Evolutionary conservation across 768 basidiomycete genomes (phyloP), one percentile per base, ranked within the genome.

Genomic region (Boletus reticuloceps): DNA sequence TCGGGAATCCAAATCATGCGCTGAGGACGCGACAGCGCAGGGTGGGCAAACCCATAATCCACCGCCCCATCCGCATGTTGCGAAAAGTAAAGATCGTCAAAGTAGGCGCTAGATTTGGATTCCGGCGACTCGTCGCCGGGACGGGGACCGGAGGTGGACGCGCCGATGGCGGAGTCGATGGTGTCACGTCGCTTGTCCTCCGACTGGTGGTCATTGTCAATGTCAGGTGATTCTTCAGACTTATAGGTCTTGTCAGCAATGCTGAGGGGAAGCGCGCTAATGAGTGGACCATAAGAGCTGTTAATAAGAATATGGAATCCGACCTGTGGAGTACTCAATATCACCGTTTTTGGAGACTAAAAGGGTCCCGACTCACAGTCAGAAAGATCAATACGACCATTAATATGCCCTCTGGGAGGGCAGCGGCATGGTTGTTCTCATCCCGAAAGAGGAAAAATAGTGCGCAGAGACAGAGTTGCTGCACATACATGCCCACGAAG

Each of bases 401-500:
- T 49, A 97, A 70, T 31, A 80, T 85, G 11, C 87, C 97, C 70
- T 97, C 81, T 0, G 89, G 79, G 0, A 89, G 53, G 1, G 91
- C 83, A 27, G 79, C 80, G 1, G 83, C 69, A 0, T 85, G 75
- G 0, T 71, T 56, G 29, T 84, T 74, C 22, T 73, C 64, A 59
- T 93, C 73, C 50, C 74, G 76, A 1, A 87, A 83, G 9, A 99
- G 79, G 86, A 99, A 98, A 82, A 98, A 97, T 58, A 98, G 74
- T 5, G 89, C 91, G 32, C 82, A 80, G 36, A 97, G 75, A 68
- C 90, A 94, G 47, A 98, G 64, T 46, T 97, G 87, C 69, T 95
- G 83, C 43, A 99, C 79, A 68, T 99, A 99, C 68, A 98, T 64
- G 4, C 96, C 97, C 20, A 94, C 92, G 60, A 98, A 98, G 31